phyloP scores from a whole-genome alignment of 768 basidiomycete species.

The Boletus reticulatus region DNA sequence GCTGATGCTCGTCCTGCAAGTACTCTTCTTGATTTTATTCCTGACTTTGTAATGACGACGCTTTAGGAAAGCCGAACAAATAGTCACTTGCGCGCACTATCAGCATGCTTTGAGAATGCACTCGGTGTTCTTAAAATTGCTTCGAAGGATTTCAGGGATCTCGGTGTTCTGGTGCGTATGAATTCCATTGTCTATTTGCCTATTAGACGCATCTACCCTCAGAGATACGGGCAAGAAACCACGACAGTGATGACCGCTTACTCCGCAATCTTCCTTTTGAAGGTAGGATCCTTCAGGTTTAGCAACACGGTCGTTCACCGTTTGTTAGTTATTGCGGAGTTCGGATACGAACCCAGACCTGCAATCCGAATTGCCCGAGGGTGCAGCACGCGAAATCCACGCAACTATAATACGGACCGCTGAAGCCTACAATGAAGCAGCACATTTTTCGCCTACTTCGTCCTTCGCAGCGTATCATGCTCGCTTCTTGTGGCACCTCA shows the following conservation, averaged over 20 bases:
- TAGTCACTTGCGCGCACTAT: constrained; percentile 66
- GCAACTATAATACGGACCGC: constrained; percentile 64
- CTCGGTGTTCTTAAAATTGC: constrained; percentile 68
- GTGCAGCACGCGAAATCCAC: constrained; percentile 64
- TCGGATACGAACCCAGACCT: constrained; percentile 56
- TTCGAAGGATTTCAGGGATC: constrained; percentile 66
- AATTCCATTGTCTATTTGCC: constrained; percentile 32
- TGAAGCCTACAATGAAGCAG: constrained; percentile 75
- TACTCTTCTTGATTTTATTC: constrained; percentile 12
- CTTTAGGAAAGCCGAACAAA: constrained; percentile 53
- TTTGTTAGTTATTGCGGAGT: constrained; percentile 62
- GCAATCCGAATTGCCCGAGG: constrained; percentile 57
- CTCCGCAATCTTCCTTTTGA: constrained; percentile 75
- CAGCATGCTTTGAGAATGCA: constrained; percentile 73
- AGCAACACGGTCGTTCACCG: constrained; percentile 1
- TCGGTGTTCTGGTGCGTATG: constrained; percentile 67
- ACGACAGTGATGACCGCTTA: constrained; percentile 87
- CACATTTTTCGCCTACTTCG: constrained; percentile 55
- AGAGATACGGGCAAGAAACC: constrained; percentile 86
- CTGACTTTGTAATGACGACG: background rate
- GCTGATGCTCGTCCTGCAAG: constrained; percentile 56
- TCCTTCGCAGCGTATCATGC: constrained; percentile 74
- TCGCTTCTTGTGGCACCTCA: constrained; percentile 71
- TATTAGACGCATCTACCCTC: constrained; percentile 4
- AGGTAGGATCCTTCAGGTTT: constrained; percentile 41